These are phyloP conservation scores for Mycena latifolia DNA, from an alignment of 768 basidiomycete genomes.

Conservation along the genomic window DNA sequence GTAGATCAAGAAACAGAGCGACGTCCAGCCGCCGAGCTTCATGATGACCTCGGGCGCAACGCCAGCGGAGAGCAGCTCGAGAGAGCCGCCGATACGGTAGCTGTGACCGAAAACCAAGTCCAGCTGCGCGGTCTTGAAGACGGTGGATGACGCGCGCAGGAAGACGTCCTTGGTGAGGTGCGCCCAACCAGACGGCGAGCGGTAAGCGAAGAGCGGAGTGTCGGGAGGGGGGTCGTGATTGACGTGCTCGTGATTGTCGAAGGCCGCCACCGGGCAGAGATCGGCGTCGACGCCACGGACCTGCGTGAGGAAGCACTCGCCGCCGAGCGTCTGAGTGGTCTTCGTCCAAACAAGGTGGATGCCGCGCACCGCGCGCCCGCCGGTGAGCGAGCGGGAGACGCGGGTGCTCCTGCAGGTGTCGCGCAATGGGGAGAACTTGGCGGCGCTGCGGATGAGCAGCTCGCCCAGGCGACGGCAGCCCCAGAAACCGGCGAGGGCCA, in stretches of 20 bases:
- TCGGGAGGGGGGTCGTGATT: background rate
- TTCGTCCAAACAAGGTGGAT: slow-evolving; percentile 2
- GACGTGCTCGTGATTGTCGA: background rate
- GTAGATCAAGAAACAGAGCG: no score
- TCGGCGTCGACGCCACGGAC: background rate
- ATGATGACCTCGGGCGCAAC: no score
- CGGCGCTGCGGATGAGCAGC: background rate
- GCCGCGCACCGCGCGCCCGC: background rate
- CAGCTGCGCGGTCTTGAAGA: no score
- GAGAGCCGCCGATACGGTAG: no score
- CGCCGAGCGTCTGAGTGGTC: background rate
- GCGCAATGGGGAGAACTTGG: background rate
- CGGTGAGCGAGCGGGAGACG: background rate
- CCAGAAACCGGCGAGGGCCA: background rate
- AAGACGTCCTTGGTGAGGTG: no score
- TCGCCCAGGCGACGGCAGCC: background rate
- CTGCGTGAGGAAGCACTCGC: background rate
- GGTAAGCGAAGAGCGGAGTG: no score
- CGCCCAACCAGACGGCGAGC: no score
- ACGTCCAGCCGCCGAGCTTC: no score
- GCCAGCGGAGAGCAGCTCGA: no score
- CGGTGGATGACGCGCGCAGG: no score
- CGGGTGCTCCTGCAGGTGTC: background rate
- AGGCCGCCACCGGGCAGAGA: background rate
- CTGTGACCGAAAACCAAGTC: no score